Evolutionary conservation across 108 stramenopile species (phyloP).

Genomic region (Nannochloropsis granulata): DNA sequence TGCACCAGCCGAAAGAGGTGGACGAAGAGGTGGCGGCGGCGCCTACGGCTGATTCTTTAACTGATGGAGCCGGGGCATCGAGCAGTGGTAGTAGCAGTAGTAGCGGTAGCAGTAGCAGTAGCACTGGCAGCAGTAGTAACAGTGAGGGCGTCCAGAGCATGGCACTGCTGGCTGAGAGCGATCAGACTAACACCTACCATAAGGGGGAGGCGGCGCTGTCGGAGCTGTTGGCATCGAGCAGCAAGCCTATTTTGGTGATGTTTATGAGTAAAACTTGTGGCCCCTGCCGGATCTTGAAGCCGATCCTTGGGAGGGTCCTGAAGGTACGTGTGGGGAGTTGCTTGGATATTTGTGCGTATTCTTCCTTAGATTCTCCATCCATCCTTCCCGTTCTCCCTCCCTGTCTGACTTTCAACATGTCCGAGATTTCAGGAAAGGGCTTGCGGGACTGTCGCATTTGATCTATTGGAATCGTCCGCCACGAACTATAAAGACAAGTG

Average conservation of each 20-base stretch:
- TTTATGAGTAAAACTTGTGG: constrained; percentile 13
- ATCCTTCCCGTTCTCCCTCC: too few relatives aligned
- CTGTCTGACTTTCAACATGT: too few relatives aligned
- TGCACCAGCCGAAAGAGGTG: neutral
- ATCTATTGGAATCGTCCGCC: too few relatives aligned
- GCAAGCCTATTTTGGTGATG: constrained; percentile 12
- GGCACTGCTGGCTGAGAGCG: neutral
- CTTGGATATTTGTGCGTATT: too few relatives aligned
- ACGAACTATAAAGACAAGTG: too few relatives aligned
- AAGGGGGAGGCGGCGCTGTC: constrained; percentile 4
- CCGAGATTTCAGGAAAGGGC: too few relatives aligned
- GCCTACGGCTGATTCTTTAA: neutral
- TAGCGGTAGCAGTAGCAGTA: neutral
- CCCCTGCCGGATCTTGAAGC: constrained; percentile 13
- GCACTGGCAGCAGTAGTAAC: neutral
- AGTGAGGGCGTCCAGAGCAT: neutral
- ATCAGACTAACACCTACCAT: constrained; percentile 9
- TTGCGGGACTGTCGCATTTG: too few relatives aligned
- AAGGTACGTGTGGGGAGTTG: neutral
- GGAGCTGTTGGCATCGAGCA: neutral
- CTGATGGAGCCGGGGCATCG: neutral
- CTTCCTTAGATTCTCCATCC: too few relatives aligned
- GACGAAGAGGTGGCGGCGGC: neutral
- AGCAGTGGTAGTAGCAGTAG: neutral
- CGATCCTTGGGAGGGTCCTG: constrained; percentile 1